Conservation (phyloP, 768 basidiomycete genomes). For the Podaxis sp. region DNA sequence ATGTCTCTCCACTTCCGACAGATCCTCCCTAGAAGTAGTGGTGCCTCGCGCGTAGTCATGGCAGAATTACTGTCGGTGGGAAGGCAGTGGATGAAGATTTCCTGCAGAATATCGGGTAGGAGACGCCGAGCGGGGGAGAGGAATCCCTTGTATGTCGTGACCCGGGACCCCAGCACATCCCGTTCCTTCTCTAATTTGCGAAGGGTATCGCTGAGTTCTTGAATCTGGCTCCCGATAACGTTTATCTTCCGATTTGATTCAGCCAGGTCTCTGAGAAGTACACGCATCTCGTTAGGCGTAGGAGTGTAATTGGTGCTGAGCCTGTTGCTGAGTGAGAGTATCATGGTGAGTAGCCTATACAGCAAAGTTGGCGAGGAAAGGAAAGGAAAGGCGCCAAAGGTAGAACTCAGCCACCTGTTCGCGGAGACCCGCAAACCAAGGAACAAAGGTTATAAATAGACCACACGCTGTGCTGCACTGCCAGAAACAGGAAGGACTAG, state of each 20-base stretch:
- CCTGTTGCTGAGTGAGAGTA: neutral
- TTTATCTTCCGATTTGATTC: neutral
- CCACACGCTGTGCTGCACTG: too few relatives aligned
- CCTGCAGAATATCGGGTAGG: conserved; percentile 14
- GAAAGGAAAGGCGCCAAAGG: too few relatives aligned
- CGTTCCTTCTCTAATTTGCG: neutral
- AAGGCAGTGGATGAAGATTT: conserved; percentile 16
- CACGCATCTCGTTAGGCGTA: neutral
- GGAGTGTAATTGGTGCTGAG: conserved; percentile 10
- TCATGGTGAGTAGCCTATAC: neutral
- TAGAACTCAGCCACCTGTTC: too few relatives aligned
- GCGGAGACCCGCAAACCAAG: too few relatives aligned
- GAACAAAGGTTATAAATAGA: too few relatives aligned
- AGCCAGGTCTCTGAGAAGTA: neutral
- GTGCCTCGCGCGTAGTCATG: conserved; percentile 14
- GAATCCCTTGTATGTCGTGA: neutral
- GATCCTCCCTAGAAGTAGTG: conserved; percentile 14
- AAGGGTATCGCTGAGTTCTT: neutral
- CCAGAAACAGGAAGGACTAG: too few relatives aligned
- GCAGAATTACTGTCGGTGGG: conserved; percentile 14
- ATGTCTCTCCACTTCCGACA: conserved; percentile 16
- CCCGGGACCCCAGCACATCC: neutral
- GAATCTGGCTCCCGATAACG: neutral
- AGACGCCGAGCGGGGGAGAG: conserved; percentile 12
- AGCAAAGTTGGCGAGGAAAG: too few relatives aligned